Conservation (phyloP, 2,329 filamentous ascomycete genomes). For the Onygenales sp. region DNA sequence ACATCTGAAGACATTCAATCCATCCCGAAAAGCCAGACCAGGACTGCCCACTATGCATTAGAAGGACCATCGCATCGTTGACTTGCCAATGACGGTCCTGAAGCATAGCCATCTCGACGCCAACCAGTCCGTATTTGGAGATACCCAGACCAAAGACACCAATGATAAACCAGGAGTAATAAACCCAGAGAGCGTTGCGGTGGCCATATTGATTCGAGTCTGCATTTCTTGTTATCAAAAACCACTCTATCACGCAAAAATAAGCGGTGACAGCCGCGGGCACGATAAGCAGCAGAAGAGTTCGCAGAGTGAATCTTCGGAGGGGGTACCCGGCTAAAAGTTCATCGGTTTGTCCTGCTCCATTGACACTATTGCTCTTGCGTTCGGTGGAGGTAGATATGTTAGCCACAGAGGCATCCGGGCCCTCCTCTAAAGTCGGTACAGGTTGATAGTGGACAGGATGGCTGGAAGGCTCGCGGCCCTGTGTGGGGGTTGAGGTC, state of each 20-base stretch:
- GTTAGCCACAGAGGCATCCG: neutral
- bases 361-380: neutral
- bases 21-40: neutral
- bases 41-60: slow-evolving; percentile 2
- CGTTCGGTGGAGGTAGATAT: neutral
- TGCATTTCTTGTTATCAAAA: neutral
- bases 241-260: neutral
- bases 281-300: neutral
- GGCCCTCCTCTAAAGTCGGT: neutral
- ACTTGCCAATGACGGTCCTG: slow-evolving; percentile 3
- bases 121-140: slow-evolving; percentile 3
- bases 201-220: slow-evolving; percentile 1
- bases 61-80: slow-evolving; percentile 1
- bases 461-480: neutral
- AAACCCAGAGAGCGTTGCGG: slow-evolving; percentile 2
- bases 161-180: slow-evolving; percentile 7
- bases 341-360: neutral
- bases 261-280: neutral
- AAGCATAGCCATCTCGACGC: slow-evolving; percentile 6
- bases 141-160: slow-evolving; percentile 6
- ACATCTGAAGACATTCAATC: neutral
- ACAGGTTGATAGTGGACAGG: neutral
- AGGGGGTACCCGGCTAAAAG: neutral
- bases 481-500: too few relatives aligned
- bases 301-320: neutral